phyloP scores from a whole-genome alignment of 306 rosid species.

The Ziziphus jujuba region DNA sequence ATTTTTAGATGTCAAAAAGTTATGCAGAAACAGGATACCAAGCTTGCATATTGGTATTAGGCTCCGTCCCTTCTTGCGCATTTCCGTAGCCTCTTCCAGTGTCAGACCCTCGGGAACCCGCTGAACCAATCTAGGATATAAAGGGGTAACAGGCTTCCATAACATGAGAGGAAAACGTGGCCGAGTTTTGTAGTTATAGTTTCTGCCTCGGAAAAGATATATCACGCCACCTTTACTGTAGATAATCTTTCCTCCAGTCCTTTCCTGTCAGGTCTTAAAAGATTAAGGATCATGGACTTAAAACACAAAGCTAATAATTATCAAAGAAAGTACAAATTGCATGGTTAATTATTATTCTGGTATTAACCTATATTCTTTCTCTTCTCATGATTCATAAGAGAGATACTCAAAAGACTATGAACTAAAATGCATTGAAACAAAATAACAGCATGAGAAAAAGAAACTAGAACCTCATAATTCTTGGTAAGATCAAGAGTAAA shows the following conservation, averaged over 20 bases:
- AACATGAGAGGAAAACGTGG: slow-evolving; percentile 93
- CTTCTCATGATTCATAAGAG: not conserved
- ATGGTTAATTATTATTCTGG: not conserved
- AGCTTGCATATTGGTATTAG: slow-evolving; percentile 78
- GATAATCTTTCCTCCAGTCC: slow-evolving; percentile 79
- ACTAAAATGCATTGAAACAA: slow-evolving; percentile 1
- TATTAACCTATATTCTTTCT: not conserved
- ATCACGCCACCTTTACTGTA: slow-evolving; percentile 64
- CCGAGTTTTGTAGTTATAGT: slow-evolving; percentile 77
- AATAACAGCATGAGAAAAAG: not conserved
- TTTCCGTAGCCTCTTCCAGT: slow-evolving; percentile 56
- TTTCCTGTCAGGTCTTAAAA: slow-evolving; percentile 61
- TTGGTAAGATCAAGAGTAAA: not conserved
- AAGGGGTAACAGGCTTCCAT: slow-evolving; percentile 90
- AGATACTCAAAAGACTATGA: no score
- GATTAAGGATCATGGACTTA: slow-evolving; percentile 10
- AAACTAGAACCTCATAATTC: not conserved
- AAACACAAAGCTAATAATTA: slow-evolving; percentile 6
- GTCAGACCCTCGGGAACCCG: slow-evolving; percentile 77
- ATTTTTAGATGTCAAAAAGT: slow-evolving; percentile 8
- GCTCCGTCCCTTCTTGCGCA: slow-evolving; percentile 77
- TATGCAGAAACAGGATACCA: slow-evolving; percentile 42
- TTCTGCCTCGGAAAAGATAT: slow-evolving; percentile 89
- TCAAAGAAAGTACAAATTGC: not conserved
- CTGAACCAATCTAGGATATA: slow-evolving; percentile 71